Evolutionary conservation across 495 filamentous ascomycete genomes (phyloP).

Genomic region (Tuber microsphaerosporum): DNA sequence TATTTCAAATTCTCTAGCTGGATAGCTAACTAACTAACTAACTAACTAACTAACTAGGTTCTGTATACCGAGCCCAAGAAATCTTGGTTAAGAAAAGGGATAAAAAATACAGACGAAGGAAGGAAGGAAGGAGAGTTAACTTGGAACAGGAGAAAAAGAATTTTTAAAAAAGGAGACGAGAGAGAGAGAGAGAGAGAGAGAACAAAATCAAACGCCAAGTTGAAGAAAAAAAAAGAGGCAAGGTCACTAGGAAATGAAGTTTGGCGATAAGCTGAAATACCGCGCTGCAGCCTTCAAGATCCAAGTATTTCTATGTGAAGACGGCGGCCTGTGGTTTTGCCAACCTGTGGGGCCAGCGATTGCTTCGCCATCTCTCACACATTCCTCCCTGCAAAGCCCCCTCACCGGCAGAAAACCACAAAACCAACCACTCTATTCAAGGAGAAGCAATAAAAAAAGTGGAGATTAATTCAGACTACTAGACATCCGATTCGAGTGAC

Average conservation of each 20-base stretch:
- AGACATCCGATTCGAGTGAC: not conserved
- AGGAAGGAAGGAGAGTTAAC: not conserved
- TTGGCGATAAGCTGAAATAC: not conserved
- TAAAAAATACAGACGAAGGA: not conserved
- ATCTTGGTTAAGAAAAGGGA: not conserved
- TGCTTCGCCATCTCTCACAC: not conserved
- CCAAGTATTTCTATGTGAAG: not conserved
- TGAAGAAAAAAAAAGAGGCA: not conserved
- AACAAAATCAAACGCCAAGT: not conserved
- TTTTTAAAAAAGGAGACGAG: not conserved
- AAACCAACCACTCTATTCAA: not conserved
- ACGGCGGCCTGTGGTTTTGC: not conserved
- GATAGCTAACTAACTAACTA: not conserved
- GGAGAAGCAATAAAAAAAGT: not conserved
- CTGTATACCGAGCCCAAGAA: not conserved
- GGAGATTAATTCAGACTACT: conserved; percentile 4
- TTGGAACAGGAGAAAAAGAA: not conserved
- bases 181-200: not conserved
- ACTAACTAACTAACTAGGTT: not conserved
- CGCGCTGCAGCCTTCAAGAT: not conserved
- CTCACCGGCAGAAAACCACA: not conserved
- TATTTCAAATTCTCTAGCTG: not conserved
- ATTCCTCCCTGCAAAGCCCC: not conserved
- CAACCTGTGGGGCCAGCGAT: not conserved
- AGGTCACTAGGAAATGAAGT: not conserved